Percentiles rank a stretch among this genome's conserved stretches.
Evolutionary conservation across 192 early-diverging fungal genomes (phyloP).

Genomic region (Oehlia diaphana): DNA sequence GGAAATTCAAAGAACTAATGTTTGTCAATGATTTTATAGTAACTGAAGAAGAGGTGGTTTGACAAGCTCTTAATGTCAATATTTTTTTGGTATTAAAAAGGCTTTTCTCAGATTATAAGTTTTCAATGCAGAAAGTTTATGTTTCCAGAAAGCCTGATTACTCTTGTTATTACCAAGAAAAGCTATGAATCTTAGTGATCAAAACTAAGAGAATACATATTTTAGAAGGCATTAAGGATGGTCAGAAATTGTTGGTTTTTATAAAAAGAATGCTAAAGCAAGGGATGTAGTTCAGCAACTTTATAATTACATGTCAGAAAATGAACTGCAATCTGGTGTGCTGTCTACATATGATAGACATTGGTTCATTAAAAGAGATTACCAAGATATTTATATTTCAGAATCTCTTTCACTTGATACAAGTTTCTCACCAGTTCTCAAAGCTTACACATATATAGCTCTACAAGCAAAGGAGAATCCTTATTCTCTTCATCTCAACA

Average conservation of each 20-base stretch:
- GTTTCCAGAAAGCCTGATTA: too few relatives aligned
- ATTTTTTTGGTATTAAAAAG: neutral
- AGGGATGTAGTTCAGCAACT: neutral
- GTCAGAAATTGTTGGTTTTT: neutral
- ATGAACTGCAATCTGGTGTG: neutral
- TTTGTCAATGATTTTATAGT: neutral
- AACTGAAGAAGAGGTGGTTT: neutral
- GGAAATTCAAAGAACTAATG: neutral
- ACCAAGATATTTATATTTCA: neutral
- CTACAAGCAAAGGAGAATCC: too few relatives aligned
- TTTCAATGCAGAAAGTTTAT: neutral
- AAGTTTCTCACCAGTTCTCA: neutral
- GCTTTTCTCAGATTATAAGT: neutral
- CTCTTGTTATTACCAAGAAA: neutral
- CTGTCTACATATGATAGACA: neutral
- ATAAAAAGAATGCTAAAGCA: neutral
- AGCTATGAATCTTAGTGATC: neutral
- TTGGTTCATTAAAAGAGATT: constrained; percentile 8
- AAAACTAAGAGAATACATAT: neutral
- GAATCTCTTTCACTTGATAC: neutral
- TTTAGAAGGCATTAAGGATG: neutral
- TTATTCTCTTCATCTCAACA: too few relatives aligned
- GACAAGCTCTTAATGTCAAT: neutral
- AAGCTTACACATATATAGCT: neutral
- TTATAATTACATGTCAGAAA: neutral